These are phyloP conservation scores for Pleoardoris graminearum DNA, from an alignment of 2,329 filamentous ascomycete genomes.

Conservation along the genomic window DNA sequence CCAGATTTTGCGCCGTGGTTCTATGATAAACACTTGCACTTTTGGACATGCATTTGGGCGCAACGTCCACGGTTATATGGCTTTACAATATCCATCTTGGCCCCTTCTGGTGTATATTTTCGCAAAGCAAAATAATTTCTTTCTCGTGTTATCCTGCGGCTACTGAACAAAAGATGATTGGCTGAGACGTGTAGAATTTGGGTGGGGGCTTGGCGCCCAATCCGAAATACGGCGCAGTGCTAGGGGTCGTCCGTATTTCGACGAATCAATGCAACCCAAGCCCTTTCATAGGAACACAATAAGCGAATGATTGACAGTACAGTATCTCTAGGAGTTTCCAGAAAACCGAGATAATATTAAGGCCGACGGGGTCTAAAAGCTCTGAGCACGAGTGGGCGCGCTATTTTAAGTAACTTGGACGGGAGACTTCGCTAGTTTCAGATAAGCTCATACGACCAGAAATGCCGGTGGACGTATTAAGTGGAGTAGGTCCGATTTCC, in stretches of 20 bases:
- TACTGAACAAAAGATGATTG: background rate
- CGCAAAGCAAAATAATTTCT: background rate
- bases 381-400: background rate
- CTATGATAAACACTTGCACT: background rate
- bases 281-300: background rate
- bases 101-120: background rate
- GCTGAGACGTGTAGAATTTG: background rate
- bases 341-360: background rate
- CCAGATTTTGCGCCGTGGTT: background rate
- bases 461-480: too few species aligned
- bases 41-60: background rate
- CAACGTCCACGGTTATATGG: background rate
- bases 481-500: too few species aligned
- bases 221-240: background rate
- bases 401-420: background rate
- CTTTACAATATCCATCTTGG: background rate
- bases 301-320: background rate
- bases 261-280: background rate
- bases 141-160: background rate
- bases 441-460: too few species aligned
- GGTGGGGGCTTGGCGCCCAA: background rate
- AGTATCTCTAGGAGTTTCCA: background rate
- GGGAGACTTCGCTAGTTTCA: too few species aligned
- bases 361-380: background rate
- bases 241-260: background rate